Evolutionary conservation across 2,329 filamentous ascomycete genomes (phyloP).

Genomic region (Kalaharituber pfeilii): DNA sequence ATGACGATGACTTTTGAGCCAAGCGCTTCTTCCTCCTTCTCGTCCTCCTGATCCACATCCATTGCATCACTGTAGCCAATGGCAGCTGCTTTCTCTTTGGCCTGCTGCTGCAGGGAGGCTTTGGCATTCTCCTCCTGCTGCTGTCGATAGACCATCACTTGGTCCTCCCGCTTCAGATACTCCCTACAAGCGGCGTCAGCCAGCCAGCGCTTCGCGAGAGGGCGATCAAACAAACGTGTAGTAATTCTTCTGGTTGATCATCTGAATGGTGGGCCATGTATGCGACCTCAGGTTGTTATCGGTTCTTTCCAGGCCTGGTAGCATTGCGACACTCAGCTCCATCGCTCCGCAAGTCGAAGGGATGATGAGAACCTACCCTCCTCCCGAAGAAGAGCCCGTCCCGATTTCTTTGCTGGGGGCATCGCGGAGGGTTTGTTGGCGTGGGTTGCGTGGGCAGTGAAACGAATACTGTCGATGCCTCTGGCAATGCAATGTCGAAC

Average conservation of each 20-base stretch:
- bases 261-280: conserved; percentile 77
- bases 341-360: background rate
- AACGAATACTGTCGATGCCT: no score
- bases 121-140: conserved; percentile 57
- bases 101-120: conserved; percentile 11
- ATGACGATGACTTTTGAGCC: conserved; percentile 79
- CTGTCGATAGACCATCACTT: conserved; percentile 73
- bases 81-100: conserved; percentile 34
- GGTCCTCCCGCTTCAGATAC: conserved; percentile 95
- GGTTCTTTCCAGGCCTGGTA: conserved; percentile 79
- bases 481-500: no score
- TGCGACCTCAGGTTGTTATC: conserved; percentile 97
- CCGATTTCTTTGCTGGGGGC: conserved; percentile 39
- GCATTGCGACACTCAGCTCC: no score
- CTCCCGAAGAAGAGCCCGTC: conserved; percentile 37
- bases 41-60: conserved; percentile 37
- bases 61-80: conserved; percentile 28
- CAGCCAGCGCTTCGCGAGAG: no score
- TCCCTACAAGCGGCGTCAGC: conserved; percentile 40
- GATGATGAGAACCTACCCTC: no score
- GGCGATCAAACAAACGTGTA: conserved; percentile 52
- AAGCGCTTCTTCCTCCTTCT: conserved; percentile 17
- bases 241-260: conserved; percentile 99
- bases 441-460: no score
- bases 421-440: no score